Base-by-base conservation (phyloP, 1,284 basidiomycete species). In the Megacollybia platyphylla region DNA sequence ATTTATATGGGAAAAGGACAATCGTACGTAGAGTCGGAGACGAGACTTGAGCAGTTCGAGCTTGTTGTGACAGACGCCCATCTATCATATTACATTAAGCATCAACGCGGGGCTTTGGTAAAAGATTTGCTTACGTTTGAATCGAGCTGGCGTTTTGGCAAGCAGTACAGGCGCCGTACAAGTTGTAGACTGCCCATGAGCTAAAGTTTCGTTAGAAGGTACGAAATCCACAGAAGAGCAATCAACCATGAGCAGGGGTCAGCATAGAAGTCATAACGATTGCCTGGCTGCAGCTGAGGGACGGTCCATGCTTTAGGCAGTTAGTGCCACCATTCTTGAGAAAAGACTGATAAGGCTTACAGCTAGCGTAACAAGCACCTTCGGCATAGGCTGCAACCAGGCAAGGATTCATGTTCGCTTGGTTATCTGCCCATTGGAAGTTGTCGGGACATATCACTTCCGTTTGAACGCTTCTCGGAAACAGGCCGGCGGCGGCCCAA, bases 101-200 rank as follows among this genome's bases (percentile, higher is more conserved):
- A 17, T 24, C 11, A 35, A 37, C 28, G n/a, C 27, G 34, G 10
- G 17, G 39, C 41, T 41, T 9, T 13, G 7, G 24, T n/a, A 24
- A 36, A 27, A 11, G 26, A 38, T 43, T 13, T 13, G 47, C 13
- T 17, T 18, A 46, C 49, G 30, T 31, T 37, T 39, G 26, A 17
- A 20, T 41, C 9, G 43, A 45, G 9, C 28, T n/a, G 7, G 11
- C 34, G 42, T 24, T 24, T 31, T 51, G 49, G 35, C 48, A 48
- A 7, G 40, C 48, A 3, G 46, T 44, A 29, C 48, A 51, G 11
- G 41, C 49, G n/a, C 40, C 35, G 7, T 49, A 31, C 5, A 49
- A 29, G 36, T 50, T 50, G 36, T 50, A 50, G 24, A 46, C 37
- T 7, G 47, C 43, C 49, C 49, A 50, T 9, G 49, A 50, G 38